Evolutionary conservation across 140 eudicot genomes (phyloP).

Genomic region (Flaveria floridana): DNA sequence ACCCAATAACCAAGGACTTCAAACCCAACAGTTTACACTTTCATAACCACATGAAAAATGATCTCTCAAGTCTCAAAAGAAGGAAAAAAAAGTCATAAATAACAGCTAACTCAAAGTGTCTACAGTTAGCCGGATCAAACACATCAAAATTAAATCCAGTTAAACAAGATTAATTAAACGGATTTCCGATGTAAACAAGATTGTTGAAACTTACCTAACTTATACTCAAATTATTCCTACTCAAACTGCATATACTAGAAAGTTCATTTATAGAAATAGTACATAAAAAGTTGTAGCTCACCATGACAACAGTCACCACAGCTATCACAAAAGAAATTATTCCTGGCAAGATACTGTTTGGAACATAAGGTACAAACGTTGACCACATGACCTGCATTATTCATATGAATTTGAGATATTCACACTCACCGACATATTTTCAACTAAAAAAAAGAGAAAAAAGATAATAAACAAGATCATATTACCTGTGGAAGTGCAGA

Average conservation of each 20-base stretch:
- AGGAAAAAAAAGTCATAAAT: background rate
- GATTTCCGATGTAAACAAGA: background rate
- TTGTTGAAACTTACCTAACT: background rate
- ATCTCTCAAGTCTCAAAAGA: background rate
- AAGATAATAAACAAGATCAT: constrained; percentile 2
- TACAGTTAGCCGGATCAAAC: background rate
- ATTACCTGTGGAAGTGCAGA: constrained; percentile 92
- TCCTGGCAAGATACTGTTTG: constrained; percentile 82
- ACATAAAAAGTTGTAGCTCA: constrained; percentile 27
- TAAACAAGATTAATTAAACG: background rate
- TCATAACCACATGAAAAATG: background rate
- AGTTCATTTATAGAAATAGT: background rate
- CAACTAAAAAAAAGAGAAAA: background rate
- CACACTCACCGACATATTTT: background rate
- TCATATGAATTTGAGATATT: background rate
- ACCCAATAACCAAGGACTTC: no score
- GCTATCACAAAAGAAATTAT: constrained; percentile 56
- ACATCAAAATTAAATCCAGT: background rate
- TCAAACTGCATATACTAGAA: background rate
- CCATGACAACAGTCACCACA: constrained; percentile 66
- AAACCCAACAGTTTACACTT: no score
- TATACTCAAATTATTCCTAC: background rate
- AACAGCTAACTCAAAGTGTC: background rate
- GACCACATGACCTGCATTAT: constrained; percentile 95
- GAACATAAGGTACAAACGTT: constrained; percentile 80